phyloP scores from a whole-genome alignment of 345 rosid species.

The Hypericum androsaemum region DNA sequence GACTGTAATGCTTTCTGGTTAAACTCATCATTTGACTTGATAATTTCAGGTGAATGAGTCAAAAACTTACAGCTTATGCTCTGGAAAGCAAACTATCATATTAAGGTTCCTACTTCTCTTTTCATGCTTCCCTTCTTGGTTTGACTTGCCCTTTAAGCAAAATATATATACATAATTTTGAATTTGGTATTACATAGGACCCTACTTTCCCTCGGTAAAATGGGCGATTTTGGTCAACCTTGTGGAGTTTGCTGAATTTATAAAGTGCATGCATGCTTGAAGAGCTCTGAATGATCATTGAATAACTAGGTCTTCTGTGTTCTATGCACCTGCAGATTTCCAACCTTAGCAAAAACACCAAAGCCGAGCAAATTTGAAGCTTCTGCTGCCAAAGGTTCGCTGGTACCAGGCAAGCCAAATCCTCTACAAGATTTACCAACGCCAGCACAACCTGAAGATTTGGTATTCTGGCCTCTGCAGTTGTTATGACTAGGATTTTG shows the following conservation, averaged over 20 bases:
- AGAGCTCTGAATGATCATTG: too few species aligned
- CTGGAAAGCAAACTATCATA: slow-evolving; percentile 42
- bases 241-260: too few species aligned
- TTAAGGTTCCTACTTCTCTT: slow-evolving; percentile 41
- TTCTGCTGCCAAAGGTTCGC: slow-evolving; percentile 60
- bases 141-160: background rate
- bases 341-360: slow-evolving; percentile 47
- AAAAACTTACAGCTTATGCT: slow-evolving; percentile 43
- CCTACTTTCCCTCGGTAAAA: too few species aligned
- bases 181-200: too few species aligned
- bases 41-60: slow-evolving; percentile 65
- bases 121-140: slow-evolving; percentile 7
- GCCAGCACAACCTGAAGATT: slow-evolving; percentile 34
- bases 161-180: slow-evolving; percentile 6
- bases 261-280: too few species aligned
- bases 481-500: slow-evolving; percentile 4
- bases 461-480: slow-evolving; percentile 34
- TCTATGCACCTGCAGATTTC: slow-evolving; percentile 44
- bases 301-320: background rate
- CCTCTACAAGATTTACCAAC: slow-evolving; percentile 34
- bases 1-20: background rate
- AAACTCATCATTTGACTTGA: slow-evolving; percentile 1
- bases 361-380: slow-evolving; percentile 46
- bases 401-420: slow-evolving; percentile 38
- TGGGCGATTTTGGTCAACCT: too few species aligned